Percentiles rank a stretch among this genome's conserved stretches.
Conservation (phyloP, 1,139 yeast species). For the Nematodospora anomalae region DNA sequence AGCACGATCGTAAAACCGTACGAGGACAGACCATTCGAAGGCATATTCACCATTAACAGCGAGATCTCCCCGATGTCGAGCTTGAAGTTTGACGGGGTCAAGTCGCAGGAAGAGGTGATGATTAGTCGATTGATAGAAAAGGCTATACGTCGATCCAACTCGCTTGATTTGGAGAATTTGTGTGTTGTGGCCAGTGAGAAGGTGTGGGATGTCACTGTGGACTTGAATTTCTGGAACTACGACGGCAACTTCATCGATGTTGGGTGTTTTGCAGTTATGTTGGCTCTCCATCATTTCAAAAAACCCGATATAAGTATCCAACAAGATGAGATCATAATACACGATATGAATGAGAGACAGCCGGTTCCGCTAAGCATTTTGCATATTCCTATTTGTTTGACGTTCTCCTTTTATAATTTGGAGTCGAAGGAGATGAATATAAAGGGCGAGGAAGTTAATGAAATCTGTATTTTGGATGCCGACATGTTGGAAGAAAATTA, state of each 20-base stretch:
- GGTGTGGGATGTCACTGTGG: conserved; percentile 90
- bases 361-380: conserved; percentile 84
- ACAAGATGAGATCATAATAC: conserved; percentile 63
- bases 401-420: conserved; percentile 77
- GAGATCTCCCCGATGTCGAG: conserved; percentile 91
- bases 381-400: conserved; percentile 90
- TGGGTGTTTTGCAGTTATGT: conserved; percentile 86
- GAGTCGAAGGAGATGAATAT: conserved; percentile 62
- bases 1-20: conserved; percentile 80
- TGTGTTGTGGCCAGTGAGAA: conserved; percentile 90
- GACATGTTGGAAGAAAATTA: conserved; percentile 73
- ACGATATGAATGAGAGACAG: conserved; percentile 72
- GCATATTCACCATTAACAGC: conserved; percentile 77
- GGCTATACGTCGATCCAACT: conserved; percentile 85
- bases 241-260: conserved; percentile 94
- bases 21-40: conserved; percentile 94
- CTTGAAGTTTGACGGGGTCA: conserved; percentile 73
- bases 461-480: conserved; percentile 74
- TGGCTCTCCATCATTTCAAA: conserved; percentile 77
- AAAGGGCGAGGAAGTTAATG: conserved; percentile 60
- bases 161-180: conserved; percentile 83
- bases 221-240: conserved; percentile 80
- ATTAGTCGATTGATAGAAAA: conserved; percentile 84
- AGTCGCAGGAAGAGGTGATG: conserved; percentile 76
- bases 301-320: conserved; percentile 76